Evolutionary conservation across 2,329 filamentous ascomycete species (phyloP), one percentile per base, ranked within the genome.

Genomic region (Ceratocystis eucalypticola): DNA sequence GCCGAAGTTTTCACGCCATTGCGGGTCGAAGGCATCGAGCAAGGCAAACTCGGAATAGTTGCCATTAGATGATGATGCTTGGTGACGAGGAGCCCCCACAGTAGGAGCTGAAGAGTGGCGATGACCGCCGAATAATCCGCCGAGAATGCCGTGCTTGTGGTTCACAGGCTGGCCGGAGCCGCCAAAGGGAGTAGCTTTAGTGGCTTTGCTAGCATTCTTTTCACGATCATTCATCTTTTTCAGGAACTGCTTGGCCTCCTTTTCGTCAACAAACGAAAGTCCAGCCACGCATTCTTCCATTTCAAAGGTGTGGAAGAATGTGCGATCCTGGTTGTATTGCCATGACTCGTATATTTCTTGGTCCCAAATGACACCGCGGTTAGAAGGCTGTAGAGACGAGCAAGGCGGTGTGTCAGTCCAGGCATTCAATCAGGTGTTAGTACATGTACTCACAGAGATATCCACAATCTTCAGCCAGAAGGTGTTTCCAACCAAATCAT

Each of bases 381-480:
- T 87, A 63, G 87, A 80, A 67, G 90, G 82, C 87, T 93, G 73
- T 59, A 69, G 3, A 30, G 22, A 25, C 6, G 25, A 62, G 15
- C 37, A 46, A 20, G 20, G 55, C 44, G 44, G 57, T 67, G 71
- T 41, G 20, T 55, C 65, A 55, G 46, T 53, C 46, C 12, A 15
- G 46, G 5, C 41, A 41, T 41, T 41, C 37, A 3, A 41, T 15
- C 12, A 12, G 37, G 10, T 15, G 37, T 41, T 41, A 41, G 37
- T 15, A 41, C 2, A 15, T 53, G 80, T 15, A 55, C 87, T 73
- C 81, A 96, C 91, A 74, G 91, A 96, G 66, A 99, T 86, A 75
- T 99, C 94, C 64, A 99, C 94, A 78, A 99, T 80, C 80, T 99
- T 99, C 71, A 99, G 80, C 91, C 93, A 99, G 77, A 92, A 96